Evolutionary conservation across 352 stramenopile species (phyloP).

Genomic region (Phytophthora sansomeana): DNA sequence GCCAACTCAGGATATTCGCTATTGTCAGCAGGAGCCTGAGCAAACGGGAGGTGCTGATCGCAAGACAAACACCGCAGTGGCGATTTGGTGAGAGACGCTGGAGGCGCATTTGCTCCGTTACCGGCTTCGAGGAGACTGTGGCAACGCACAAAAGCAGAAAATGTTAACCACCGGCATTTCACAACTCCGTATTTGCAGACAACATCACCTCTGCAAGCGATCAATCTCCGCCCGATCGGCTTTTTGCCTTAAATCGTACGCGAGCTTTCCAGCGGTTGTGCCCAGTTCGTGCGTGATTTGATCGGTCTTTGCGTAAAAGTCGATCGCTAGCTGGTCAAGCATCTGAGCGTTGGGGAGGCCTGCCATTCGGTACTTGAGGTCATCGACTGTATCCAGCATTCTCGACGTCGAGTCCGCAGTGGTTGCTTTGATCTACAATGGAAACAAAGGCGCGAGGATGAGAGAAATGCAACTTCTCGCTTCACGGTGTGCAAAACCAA

Average conservation of each 20-base stretch:
- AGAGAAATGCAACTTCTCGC: background rate
- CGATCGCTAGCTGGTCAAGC: slow-evolving; percentile 47
- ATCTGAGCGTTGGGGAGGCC: slow-evolving; percentile 58
- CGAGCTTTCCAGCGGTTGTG: slow-evolving; percentile 23
- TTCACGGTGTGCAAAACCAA: slow-evolving; percentile 16
- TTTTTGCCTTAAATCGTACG: slow-evolving; percentile 40
- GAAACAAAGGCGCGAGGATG: background rate
- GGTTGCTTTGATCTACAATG: slow-evolving; percentile 46
- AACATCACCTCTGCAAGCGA: slow-evolving; percentile 41
- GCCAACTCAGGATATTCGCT: slow-evolving; percentile 3
- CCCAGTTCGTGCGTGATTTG: slow-evolving; percentile 34
- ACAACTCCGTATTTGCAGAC: background rate
- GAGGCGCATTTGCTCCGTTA: slow-evolving; percentile 6
- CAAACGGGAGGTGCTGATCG: slow-evolving; percentile 58
- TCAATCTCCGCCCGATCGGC: slow-evolving; percentile 67
- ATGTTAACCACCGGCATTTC: background rate
- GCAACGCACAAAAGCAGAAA: background rate
- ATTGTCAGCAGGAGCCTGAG: slow-evolving; percentile 23
- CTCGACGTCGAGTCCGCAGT: slow-evolving; percentile 46
- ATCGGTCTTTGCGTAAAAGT: slow-evolving; percentile 50
- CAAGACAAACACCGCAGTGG: slow-evolving; percentile 70
- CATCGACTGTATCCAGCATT: slow-evolving; percentile 62
- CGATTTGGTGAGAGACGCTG: slow-evolving; percentile 57
- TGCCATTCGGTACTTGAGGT: slow-evolving; percentile 54
- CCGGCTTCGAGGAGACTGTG: slow-evolving; percentile 44